Percentiles rank a stretch among this genome's conserved stretches.
phyloP scores from a whole-genome alignment of 371 early-diverging fungal genomes.

The Lichtheimia ornata region DNA sequence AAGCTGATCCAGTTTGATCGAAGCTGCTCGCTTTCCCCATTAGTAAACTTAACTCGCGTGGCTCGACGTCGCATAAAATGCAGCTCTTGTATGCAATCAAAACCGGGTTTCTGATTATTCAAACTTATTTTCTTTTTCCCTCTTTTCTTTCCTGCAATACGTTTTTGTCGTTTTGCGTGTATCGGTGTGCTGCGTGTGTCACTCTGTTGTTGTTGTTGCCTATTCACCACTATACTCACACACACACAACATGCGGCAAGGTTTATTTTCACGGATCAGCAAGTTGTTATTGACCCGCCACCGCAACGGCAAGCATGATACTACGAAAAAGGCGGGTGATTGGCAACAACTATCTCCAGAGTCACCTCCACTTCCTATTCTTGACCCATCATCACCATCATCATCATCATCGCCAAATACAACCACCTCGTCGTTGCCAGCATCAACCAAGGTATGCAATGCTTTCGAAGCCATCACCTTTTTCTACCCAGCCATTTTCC shows the following conservation, averaged over 20 bases:
- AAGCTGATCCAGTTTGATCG: constrained; percentile 10
- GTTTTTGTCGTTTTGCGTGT: background rate
- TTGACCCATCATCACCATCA: constrained; percentile 1
- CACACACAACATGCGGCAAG: background rate
- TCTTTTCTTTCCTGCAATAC: background rate
- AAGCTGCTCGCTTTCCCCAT: constrained; percentile 6
- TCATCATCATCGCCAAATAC: background rate
- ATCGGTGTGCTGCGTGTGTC: background rate
- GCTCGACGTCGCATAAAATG: constrained; percentile 8
- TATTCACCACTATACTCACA: background rate
- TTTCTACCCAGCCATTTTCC: background rate
- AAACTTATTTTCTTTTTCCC: background rate
- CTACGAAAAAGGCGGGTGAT: constrained; percentile 4
- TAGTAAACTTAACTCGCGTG: constrained; percentile 11
- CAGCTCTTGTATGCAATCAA: background rate
- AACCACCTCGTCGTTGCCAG: background rate
- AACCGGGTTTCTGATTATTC: background rate
- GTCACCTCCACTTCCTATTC: constrained; percentile 4
- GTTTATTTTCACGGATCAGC: constrained; percentile 1
- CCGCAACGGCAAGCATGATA: background rate
- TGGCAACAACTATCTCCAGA: constrained; percentile 11
- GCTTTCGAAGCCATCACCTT: background rate
- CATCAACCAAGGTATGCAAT: background rate
- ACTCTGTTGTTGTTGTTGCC: background rate
- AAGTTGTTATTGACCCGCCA: background rate